Conservation (phyloP, 2,329 filamentous ascomycete species). For the Colletotrichum lindemuthianum region DNA sequence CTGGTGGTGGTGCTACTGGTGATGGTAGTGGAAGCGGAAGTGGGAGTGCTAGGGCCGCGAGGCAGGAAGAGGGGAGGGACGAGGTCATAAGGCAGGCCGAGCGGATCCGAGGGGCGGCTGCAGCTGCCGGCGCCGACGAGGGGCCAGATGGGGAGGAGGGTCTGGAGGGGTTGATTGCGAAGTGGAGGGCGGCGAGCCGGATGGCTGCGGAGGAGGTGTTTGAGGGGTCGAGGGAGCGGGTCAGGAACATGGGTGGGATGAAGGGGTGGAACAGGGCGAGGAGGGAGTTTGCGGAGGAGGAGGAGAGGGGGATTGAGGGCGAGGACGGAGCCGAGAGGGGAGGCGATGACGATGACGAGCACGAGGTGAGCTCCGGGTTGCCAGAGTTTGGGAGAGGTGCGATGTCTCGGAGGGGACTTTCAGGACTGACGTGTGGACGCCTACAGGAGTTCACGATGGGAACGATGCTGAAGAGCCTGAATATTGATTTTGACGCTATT, state of each 20-base stretch:
- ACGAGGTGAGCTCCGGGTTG: constrained; percentile 12
- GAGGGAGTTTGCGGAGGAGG: constrained; percentile 42
- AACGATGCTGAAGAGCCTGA: constrained; percentile 36
- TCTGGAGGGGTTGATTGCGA: constrained; percentile 29
- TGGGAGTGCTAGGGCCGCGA: neutral
- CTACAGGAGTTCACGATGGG: constrained; percentile 36
- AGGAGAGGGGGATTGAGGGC: constrained; percentile 39
- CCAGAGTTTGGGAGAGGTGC: neutral
- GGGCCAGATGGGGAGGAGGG: constrained; percentile 20
- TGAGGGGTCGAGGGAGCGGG: constrained; percentile 20
- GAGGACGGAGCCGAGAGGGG: neutral
- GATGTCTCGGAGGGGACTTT: no score
- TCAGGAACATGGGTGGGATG: constrained; percentile 27
- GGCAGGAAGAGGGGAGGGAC: constrained; percentile 25
- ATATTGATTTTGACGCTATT: constrained; percentile 34
- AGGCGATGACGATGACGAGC: neutral
- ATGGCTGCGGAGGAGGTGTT: constrained; percentile 36
- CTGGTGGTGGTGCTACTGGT: no score
- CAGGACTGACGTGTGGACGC: constrained; percentile 1
- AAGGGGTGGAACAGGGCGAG: constrained; percentile 21
- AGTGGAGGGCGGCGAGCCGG: constrained; percentile 35
- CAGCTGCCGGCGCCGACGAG: neutral
- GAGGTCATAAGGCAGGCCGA: constrained; percentile 31
- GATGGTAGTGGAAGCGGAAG: no score
- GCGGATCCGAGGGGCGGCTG: constrained; percentile 11